These are phyloP conservation scores for Aspergillus ellipticus DNA, from an alignment of 495 filamentous ascomycete genomes.

Conservation along the genomic window DNA sequence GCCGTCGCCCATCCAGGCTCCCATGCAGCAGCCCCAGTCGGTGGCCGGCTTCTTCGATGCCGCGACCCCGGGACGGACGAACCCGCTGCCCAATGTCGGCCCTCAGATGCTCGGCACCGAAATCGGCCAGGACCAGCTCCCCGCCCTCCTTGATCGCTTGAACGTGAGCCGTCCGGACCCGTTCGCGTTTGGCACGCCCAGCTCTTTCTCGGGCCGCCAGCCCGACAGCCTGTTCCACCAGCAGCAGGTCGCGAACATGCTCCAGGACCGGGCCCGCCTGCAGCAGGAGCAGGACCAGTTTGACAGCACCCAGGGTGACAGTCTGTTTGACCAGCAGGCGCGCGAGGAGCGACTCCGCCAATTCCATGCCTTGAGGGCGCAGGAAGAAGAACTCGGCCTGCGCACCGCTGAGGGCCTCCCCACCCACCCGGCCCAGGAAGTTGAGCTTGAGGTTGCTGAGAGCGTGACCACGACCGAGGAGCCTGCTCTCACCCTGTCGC, in stretches of 20 bases:
- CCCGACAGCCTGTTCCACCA: constrained; percentile 50
- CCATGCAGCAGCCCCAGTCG: constrained; percentile 51
- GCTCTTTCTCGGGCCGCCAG: constrained; percentile 51
- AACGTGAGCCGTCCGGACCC: constrained; percentile 52
- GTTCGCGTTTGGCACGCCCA: constrained; percentile 46
- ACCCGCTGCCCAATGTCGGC: constrained; percentile 39
- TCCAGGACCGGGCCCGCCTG: constrained; percentile 57
- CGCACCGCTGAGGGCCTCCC: constrained; percentile 40
- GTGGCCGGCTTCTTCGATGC: constrained; percentile 71
- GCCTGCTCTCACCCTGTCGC: constrained; percentile 64
- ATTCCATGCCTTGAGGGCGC: constrained; percentile 57
- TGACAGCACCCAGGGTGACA: constrained; percentile 45
- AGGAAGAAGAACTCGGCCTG: constrained; percentile 46
- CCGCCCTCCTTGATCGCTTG: constrained; percentile 56
- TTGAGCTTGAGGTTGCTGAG: constrained; percentile 14
- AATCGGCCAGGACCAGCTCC: constrained; percentile 56
- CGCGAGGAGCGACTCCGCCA: constrained; percentile 60
- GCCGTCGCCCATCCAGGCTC: constrained; percentile 68
- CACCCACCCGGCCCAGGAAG: constrained; percentile 31
- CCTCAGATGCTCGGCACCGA: constrained; percentile 51
- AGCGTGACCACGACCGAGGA: constrained; percentile 26
- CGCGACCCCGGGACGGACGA: constrained; percentile 36
- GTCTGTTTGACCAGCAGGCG: constrained; percentile 48
- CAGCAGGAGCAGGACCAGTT: constrained; percentile 63
- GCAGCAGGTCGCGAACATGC: constrained; percentile 56